Percentiles rank a stretch among this genome's conserved stretches.
phyloP scores from a whole-genome alignment of 2,329 filamentous ascomycete genomes.

The Fusarium multiceps region DNA sequence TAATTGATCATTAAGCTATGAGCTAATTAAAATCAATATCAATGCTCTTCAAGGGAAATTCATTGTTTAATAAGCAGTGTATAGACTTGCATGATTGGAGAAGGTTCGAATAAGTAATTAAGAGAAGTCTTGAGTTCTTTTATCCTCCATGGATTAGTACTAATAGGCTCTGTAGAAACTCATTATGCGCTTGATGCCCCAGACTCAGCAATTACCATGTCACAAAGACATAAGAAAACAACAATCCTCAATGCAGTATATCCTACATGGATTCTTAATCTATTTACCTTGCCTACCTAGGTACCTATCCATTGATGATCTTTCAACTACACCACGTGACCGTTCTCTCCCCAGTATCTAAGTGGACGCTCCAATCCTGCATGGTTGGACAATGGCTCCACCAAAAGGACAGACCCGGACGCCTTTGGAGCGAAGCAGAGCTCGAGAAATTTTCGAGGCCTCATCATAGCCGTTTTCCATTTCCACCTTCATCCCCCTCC shows the following conservation, averaged over 20 bases:
- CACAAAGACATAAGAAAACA: background rate
- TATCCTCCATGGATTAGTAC: background rate
- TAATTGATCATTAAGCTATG: background rate
- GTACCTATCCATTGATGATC: background rate
- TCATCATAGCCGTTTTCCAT: slow-evolving; percentile 40
- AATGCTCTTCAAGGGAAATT: background rate
- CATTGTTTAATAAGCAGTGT: background rate
- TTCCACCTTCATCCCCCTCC: slow-evolving; percentile 23
- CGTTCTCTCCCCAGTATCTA: slow-evolving; percentile 20
- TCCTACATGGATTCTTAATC: background rate
- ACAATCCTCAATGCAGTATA: background rate
- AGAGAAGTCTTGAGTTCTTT: background rate
- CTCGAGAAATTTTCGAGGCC: slow-evolving; percentile 54
- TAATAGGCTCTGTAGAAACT: too few relatives aligned
- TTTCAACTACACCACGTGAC: slow-evolving; percentile 40
- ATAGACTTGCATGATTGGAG: background rate
- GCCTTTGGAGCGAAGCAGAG: slow-evolving; percentile 39
- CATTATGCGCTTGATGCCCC: background rate
- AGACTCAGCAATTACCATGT: background rate
- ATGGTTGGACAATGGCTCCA: slow-evolving; percentile 35
- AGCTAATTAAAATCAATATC: background rate
- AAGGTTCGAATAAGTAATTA: background rate
- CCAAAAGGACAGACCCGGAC: slow-evolving; percentile 28
- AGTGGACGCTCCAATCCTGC: slow-evolving; percentile 36
- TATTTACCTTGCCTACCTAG: background rate